Conservation (phyloP, 306 rosid genomes). For the Cicer yamashitae region DNA sequence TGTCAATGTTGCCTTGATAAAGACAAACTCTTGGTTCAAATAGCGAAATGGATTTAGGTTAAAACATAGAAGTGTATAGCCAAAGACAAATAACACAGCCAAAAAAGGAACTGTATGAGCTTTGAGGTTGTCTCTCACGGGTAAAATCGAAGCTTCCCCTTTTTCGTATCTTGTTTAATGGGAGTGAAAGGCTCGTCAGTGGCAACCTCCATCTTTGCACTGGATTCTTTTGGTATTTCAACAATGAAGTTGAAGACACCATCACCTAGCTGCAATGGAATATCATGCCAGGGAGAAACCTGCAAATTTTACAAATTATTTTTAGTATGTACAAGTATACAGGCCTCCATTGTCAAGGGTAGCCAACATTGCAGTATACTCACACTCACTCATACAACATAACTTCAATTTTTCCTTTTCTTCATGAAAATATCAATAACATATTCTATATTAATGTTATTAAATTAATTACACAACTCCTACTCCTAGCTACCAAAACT, state of each 20-base stretch:
- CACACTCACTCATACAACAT: conserved; percentile 27
- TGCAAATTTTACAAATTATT: conserved; percentile 32
- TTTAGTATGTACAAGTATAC: conserved; percentile 20
- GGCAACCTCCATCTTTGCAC: conserved; percentile 99
- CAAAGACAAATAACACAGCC: conserved; percentile 35
- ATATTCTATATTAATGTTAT: neutral
- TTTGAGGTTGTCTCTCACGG: conserved; percentile 68
- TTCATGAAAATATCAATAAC: neutral
- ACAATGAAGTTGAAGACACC: conserved; percentile 75
- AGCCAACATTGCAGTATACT: conserved; percentile 11
- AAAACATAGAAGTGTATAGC: neutral
- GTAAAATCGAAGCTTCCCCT: conserved; percentile 93
- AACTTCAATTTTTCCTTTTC: neutral
- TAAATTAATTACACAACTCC: conserved; percentile 2
- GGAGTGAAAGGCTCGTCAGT: conserved; percentile 91
- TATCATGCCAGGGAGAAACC: conserved; percentile 99
- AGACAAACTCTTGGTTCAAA: conserved; percentile 31
- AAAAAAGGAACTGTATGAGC: conserved; percentile 34
- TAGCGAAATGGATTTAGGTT: neutral
- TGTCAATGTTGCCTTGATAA: conserved; percentile 4
- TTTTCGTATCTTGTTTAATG: conserved; percentile 90
- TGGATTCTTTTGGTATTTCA: conserved; percentile 95
- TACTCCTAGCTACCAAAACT: conserved; percentile 12
- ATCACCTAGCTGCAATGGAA: conserved; percentile 80
- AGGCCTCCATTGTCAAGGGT: conserved; percentile 17